These are phyloP conservation scores for Neoascochyta sp. DNA, from an alignment of 2,329 filamentous ascomycete genomes.

Conservation along the genomic window DNA sequence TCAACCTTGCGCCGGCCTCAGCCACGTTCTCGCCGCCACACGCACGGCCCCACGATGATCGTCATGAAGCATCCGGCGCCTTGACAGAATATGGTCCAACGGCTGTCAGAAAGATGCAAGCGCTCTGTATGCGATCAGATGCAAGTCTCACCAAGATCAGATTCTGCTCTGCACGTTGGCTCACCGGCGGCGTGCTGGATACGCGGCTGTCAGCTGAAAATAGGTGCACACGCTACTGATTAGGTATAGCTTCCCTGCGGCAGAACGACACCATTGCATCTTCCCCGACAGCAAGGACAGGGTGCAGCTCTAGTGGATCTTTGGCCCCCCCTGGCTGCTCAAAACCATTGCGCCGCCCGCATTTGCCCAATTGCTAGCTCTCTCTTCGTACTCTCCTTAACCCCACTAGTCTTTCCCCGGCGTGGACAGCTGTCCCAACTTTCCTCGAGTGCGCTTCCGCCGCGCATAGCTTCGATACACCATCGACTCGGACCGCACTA, in stretches of 20 bases:
- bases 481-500: conserved; percentile 18
- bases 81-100: too few relatives aligned
- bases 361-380: conserved; percentile 18
- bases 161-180: too few relatives aligned
- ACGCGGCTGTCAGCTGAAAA: conserved; percentile 10
- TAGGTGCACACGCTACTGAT: too few relatives aligned
- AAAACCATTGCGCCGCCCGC: conserved; percentile 20
- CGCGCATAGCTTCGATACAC: conserved; percentile 16
- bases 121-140: too few relatives aligned
- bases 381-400: conserved; percentile 38
- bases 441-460: conserved; percentile 8
- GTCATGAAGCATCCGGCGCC: conserved; percentile 4
- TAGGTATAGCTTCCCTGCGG: too few relatives aligned
- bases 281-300: conserved; percentile 21
- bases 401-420: conserved; percentile 9
- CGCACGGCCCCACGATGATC: not conserved
- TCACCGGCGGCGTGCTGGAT: conserved; percentile 3
- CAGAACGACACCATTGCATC: conserved; percentile 31
- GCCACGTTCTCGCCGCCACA: conserved; percentile 10
- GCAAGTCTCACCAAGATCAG: too few relatives aligned
- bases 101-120: too few relatives aligned
- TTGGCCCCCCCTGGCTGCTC: conserved; percentile 21
- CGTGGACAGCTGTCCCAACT: conserved; percentile 9
- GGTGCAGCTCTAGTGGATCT: conserved; percentile 22
- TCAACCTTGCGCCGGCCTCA: conserved; percentile 1